Evolutionary conservation across 306 rosid species (phyloP).

Genomic region (Sesbania bispinosa): DNA sequence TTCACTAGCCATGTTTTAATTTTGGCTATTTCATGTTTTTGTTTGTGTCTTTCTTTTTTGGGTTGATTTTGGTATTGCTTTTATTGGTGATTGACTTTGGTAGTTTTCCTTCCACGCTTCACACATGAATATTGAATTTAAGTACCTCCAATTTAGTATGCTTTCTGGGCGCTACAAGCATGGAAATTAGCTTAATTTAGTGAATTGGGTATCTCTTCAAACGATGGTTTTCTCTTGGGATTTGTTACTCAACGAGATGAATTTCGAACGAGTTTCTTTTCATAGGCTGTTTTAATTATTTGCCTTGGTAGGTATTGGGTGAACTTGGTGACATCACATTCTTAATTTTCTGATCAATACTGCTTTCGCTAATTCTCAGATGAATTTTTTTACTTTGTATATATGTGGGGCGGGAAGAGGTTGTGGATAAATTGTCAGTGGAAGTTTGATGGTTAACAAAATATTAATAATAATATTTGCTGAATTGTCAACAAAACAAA

Average conservation of each 20-base stretch:
- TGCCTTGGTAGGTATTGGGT: background rate
- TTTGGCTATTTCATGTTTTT: background rate
- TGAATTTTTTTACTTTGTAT: too few species aligned
- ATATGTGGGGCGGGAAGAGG: too few species aligned
- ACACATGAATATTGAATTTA: background rate
- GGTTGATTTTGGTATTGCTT: background rate
- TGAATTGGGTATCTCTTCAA: background rate
- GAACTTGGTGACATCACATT: background rate
- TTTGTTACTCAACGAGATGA: too few species aligned
- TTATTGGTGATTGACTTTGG: background rate
- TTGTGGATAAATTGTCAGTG: background rate
- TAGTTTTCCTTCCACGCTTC: background rate
- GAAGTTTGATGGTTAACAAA: background rate
- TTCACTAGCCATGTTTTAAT: background rate
- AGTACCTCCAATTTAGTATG: background rate
- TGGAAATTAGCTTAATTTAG: background rate
- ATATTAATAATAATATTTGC: background rate
- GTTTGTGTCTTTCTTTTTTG: background rate
- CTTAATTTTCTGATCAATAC: too few species aligned
- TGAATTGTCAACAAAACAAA: background rate
- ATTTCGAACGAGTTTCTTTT: background rate
- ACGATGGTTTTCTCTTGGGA: too few species aligned
- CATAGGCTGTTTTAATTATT: background rate
- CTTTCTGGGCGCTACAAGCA: background rate
- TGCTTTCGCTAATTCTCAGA: too few species aligned